Percentiles rank a stretch among this genome's conserved stretches.
Conservation (phyloP, 805 yeast species). For the Yamadazyma ubonensis region DNA sequence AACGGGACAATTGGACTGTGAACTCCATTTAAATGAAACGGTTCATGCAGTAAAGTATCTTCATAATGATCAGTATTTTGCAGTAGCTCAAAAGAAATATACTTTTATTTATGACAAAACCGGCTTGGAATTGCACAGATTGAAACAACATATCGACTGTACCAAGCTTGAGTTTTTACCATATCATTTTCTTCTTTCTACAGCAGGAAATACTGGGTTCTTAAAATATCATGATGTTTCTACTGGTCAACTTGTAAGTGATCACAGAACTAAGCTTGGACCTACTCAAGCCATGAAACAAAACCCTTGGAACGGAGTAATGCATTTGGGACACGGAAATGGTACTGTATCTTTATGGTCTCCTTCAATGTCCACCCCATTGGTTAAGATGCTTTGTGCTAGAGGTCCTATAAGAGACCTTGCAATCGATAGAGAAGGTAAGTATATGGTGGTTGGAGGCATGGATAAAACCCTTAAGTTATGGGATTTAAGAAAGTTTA, state of each 20-base stretch:
- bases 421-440: constrained; percentile 88
- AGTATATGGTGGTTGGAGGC: constrained; percentile 91
- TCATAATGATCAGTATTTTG: constrained; percentile 91
- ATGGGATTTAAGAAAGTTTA: constrained; percentile 89
- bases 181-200: constrained; percentile 81
- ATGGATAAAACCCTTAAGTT: constrained; percentile 80
- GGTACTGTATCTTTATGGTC: constrained; percentile 95
- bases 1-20: constrained; percentile 76
- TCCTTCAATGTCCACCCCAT: constrained; percentile 81
- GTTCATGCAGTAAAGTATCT: constrained; percentile 86
- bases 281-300: constrained; percentile 86
- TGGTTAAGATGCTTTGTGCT: constrained; percentile 76
- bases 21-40: constrained; percentile 82
- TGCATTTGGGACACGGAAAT: constrained; percentile 89
- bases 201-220: constrained; percentile 88
- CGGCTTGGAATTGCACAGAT: constrained; percentile 88
- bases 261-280: constrained; percentile 82
- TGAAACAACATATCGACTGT: constrained; percentile 86
- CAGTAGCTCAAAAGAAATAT: constrained; percentile 95
- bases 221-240: constrained; percentile 93
- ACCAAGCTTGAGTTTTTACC: constrained; percentile 85
- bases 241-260: constrained; percentile 84
- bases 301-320: constrained; percentile 94
- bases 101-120: constrained; percentile 87
- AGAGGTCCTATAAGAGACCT: constrained; percentile 86